Conservation (phyloP, 1,284 basidiomycete genomes). For the Melampsora occidentalis region DNA sequence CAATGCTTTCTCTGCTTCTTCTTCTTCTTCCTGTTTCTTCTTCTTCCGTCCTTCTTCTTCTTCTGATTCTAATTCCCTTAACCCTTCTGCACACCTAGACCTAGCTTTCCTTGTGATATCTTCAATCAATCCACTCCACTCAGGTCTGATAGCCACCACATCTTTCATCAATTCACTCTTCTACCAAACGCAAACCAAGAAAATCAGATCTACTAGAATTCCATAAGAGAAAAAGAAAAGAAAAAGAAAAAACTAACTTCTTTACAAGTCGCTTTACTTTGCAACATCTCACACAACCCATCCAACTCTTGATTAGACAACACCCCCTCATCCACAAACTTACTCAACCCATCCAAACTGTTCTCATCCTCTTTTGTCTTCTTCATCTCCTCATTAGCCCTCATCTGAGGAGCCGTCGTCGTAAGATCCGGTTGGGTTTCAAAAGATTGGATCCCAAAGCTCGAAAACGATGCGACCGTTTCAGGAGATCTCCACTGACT, state of each 20-base stretch:
- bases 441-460: no score
- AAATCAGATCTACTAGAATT: neutral
- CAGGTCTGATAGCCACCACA: neutral
- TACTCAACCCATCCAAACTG: neutral
- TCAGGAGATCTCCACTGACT: no score
- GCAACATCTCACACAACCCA: constrained; percentile 14
- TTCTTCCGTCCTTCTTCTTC: no score
- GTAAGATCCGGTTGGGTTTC: no score
- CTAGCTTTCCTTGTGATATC: neutral
- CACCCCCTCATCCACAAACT: constrained; percentile 3
- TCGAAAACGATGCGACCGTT: no score
- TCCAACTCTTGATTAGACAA: constrained; percentile 3
- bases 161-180: constrained; percentile 2
- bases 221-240: neutral
- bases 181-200: neutral
- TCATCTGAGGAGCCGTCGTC: no score
- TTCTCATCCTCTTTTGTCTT: no score
- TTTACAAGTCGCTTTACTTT: constrained; percentile 10
- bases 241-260: neutral
- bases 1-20: no score
- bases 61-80: no score
- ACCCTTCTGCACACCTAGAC: neutral
- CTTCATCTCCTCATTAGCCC: no score
- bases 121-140: neutral
- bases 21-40: no score